Base-by-base conservation (phyloP, 495 filamentous ascomycete species). In the Endocarpon pusillum region DNA sequence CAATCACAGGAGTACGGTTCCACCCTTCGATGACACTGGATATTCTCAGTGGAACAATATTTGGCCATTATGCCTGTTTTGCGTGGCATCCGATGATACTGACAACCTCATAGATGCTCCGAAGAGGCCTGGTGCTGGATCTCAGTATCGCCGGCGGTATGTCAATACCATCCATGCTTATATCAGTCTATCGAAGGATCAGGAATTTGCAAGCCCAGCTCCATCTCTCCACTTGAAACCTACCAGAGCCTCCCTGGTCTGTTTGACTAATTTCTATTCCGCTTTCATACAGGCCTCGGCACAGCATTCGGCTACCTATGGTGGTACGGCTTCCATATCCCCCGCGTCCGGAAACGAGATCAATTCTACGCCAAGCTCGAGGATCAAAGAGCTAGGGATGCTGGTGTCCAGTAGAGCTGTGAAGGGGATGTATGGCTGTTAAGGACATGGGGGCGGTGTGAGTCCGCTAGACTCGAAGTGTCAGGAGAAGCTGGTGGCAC, bases 241-340 rank as follows among this genome's bases (percentile, higher is more conserved):
- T n/a, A n/a, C n/a, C n/a, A n/a, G n/a, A n/a, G n/a, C n/a, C n/a
- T n/a, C n/a, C n/a, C n/a, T n/a, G n/a, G n/a, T n/a, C n/a, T n/a
- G n/a, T n/a, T n/a, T n/a, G n/a, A n/a, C n/a, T n/a, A n/a, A n/a
- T n/a, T n/a, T n/a, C n/a, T 25, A 25, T 8, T 12, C 23, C 23
- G 8, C 23, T 26, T 21, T 29, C 17, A 15, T 16, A 8, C 32
- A 74, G 78, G 78, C 52, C 67, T 80, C 53, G 78, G 78, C 42
- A 66, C 64, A 42, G 65, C 75, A 39, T 66, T 69, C 53, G 80
- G 75, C 47, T 84, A 79, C 58, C 62, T 71, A 52, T 86, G 65
- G 58, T 86, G 81, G 80, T 86, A 82, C 59, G 78, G 81, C 50
- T 85, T 73, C 61, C 81, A 87, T 62, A 67, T 85, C 32, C 81